Evolutionary conservation across 169 alveolate genomes (phyloP).

Genomic region (Plasmodium fragile): DNA sequence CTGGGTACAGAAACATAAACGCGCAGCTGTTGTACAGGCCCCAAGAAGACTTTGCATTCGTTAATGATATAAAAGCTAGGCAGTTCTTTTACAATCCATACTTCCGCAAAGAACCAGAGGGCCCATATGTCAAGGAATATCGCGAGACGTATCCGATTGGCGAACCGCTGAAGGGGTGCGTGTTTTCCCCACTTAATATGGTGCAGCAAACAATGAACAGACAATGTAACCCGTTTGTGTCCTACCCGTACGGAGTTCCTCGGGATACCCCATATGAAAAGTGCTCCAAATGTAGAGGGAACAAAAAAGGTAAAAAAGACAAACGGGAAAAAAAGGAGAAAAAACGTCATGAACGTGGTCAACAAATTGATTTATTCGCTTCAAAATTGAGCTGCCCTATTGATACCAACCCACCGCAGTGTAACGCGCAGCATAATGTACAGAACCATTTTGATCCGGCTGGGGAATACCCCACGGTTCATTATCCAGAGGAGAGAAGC

Average conservation of each 20-base stretch:
- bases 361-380: neutral
- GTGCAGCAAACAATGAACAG: conserved; percentile 35
- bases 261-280: conserved; percentile 45
- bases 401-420: neutral
- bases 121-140: conserved; percentile 41
- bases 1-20: conserved; percentile 59
- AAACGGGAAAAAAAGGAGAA: neutral
- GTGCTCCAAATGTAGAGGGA: conserved; percentile 70
- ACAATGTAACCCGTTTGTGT: conserved; percentile 65
- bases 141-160: conserved; percentile 16
- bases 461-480: neutral
- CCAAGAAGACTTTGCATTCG: conserved; percentile 72
- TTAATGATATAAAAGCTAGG: conserved; percentile 61
- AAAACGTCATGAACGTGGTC: neutral
- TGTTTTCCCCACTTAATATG: conserved; percentile 20
- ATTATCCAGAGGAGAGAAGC: neutral
- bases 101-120: conserved; percentile 43
- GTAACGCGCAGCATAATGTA: neutral
- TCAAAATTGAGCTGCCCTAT: conserved; percentile 6
- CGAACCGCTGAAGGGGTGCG: neutral
- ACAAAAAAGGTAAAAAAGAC: conserved; percentile 8
- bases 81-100: conserved; percentile 43
- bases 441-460: neutral
- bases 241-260: conserved; percentile 73
- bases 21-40: conserved; percentile 30